Evolutionary conservation across 192 early-diverging fungal species (phyloP).

Genomic region (Coemansia sp.): DNA sequence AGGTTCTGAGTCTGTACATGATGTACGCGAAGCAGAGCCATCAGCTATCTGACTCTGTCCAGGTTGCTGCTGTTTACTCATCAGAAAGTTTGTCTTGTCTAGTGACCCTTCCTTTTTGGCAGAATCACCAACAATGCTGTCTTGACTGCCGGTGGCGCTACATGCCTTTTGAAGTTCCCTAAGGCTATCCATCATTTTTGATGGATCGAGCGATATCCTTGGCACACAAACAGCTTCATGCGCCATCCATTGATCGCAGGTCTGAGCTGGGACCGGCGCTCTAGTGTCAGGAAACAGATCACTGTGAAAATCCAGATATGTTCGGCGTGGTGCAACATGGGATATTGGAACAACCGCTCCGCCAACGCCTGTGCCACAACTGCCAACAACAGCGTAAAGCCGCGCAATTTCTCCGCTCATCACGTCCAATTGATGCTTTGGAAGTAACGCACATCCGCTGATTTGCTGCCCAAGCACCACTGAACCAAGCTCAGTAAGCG

Average conservation of each 20-base stretch:
- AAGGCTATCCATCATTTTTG: slow-evolving; percentile 21
- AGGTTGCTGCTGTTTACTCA: not conserved
- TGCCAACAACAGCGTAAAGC: slow-evolving; percentile 46
- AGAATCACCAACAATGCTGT: not conserved
- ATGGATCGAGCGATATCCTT: slow-evolving; percentile 37
- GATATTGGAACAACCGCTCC: slow-evolving; percentile 68
- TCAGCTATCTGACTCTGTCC: not conserved
- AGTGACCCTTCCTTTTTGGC: not conserved
- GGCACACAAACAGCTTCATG: slow-evolving; percentile 49
- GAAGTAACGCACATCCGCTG: slow-evolving; percentile 65
- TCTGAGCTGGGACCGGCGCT: slow-evolving; percentile 54
- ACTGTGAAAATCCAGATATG: slow-evolving; percentile 78
- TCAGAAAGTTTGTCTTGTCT: not conserved
- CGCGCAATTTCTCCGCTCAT: slow-evolving; percentile 73
- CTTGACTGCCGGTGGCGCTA: not conserved
- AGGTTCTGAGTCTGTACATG: not conserved
- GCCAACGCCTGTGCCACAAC: slow-evolving; percentile 53
- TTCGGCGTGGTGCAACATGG: slow-evolving; percentile 64
- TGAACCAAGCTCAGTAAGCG: slow-evolving; percentile 41
- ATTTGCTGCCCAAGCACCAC: slow-evolving; percentile 31
- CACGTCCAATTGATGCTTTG: slow-evolving; percentile 70
- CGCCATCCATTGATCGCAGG: slow-evolving; percentile 62
- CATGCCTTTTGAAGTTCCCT: slow-evolving; percentile 17
- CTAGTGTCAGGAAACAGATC: slow-evolving; percentile 89
- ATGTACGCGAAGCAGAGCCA: not conserved